Evolutionary conservation across 768 basidiomycete species (phyloP).

Genomic region (Tricholoma hemisulphureum): DNA sequence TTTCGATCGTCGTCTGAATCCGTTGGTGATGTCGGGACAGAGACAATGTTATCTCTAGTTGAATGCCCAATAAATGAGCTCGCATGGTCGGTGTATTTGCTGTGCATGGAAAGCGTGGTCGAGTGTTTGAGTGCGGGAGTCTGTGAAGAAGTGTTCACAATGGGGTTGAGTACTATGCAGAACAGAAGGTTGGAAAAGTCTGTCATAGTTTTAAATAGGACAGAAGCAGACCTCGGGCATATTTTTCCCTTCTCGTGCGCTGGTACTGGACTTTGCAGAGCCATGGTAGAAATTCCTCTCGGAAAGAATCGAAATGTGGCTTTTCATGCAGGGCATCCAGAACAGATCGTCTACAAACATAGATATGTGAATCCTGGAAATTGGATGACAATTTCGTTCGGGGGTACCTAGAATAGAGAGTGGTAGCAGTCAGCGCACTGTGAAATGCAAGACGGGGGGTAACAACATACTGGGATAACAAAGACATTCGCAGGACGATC

Average conservation of each 20-base stretch:
- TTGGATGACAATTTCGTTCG: slow-evolving; percentile 63
- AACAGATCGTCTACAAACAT: slow-evolving; percentile 76
- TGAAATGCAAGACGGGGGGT: not conserved
- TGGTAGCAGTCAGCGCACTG: not conserved
- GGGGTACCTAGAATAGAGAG: slow-evolving; percentile 54
- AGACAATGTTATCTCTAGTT: slow-evolving; percentile 31
- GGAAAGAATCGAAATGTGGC: slow-evolving; percentile 72
- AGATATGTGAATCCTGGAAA: slow-evolving; percentile 86
- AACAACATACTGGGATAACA: slow-evolving; percentile 65
- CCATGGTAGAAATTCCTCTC: slow-evolving; percentile 93
- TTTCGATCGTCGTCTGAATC: slow-evolving; percentile 35
- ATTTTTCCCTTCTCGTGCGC: slow-evolving; percentile 55
- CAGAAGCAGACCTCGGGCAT: slow-evolving; percentile 46
- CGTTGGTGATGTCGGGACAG: slow-evolving; percentile 46
- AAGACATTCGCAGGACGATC: slow-evolving; percentile 68
- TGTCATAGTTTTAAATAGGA: not conserved
- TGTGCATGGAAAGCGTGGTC: slow-evolving; percentile 37
- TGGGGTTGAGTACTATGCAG: slow-evolving; percentile 45
- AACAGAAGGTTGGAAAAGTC: not conserved
- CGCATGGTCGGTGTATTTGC: slow-evolving; percentile 15
- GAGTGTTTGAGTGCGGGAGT: slow-evolving; percentile 59
- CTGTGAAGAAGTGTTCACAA: slow-evolving; percentile 45
- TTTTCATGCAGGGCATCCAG: slow-evolving; percentile 72
- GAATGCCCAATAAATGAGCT: slow-evolving; percentile 13
- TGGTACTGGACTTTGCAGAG: slow-evolving; percentile 84